Evolutionary conservation across 306 rosid genomes (phyloP), one percentile per base, ranked within the genome.

Genomic region (Castanopsis chinensis): DNA sequence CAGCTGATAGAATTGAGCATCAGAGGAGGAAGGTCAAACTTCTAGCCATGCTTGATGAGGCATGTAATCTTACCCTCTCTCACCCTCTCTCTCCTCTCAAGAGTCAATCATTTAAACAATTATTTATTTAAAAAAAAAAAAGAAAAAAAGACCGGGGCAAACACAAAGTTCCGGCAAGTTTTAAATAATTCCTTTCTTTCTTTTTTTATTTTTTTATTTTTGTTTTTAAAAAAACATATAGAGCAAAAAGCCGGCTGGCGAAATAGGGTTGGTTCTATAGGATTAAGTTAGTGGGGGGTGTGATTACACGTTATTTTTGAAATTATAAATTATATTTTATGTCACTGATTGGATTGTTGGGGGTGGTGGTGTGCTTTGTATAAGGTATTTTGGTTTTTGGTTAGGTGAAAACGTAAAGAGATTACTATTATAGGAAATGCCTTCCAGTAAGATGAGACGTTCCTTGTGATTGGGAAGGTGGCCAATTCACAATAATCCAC

Each of bases 21-120:
- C 98, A 93, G 65, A 83, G 98, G 83, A 89, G 94, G 87, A 93
- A 93, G 88, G 97, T 89, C 90, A 93, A 93, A 87, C 90, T 93
- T 41, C 78, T 93, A 64, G 71, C 97, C 75, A 91, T 93, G 94
- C 97, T 91, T 84, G 97, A 93, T 41, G 98, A 93, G 97, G 98
- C 87, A 91, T 86, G 98, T 91, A 76, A 64, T 83, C 76, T 86
- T 77, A 85, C 81, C 80, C 89, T 84, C 76, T 85, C 80, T 79
- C 78, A 37, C 83, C 79, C 68, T 86, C 86, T 85, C 84, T 85
- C 83, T 58, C 70, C 71, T 6, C 78, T 79, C 87, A 84, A 81
- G 86, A 87, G 23, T 20, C 67, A 27, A 6, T 19, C 41, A 21
- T 80, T 71, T 64, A 53, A 72, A 65, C 61, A 19, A 49, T 79